Evolutionary conservation across 805 yeast species (phyloP).

Genomic region (Myxozyma udenii): DNA sequence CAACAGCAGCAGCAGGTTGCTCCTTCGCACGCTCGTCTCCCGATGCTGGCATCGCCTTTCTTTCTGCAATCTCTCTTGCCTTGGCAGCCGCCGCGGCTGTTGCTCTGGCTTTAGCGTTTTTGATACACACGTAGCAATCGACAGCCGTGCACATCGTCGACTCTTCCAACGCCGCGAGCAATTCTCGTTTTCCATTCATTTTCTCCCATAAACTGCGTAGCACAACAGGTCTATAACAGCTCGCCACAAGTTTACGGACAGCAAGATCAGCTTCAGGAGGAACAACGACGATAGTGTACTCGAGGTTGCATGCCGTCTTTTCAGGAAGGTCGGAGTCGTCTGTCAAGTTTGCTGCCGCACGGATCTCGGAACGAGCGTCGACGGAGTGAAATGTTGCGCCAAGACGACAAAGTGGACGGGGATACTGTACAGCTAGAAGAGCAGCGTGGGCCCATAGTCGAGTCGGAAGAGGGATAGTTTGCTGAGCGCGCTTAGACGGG

Average conservation of each 20-base stretch:
- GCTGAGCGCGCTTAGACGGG: constrained; percentile 1
- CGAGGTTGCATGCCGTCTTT: constrained; percentile 11
- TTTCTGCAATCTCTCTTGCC: not conserved
- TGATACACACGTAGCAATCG: not conserved
- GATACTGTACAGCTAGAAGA: constrained; percentile 13
- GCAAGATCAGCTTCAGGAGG: constrained; percentile 22
- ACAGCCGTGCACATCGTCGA: constrained; percentile 1
- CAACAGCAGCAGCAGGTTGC: not conserved
- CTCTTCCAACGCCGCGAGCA: constrained; percentile 26
- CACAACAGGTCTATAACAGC: constrained; percentile 29
- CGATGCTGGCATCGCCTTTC: not conserved
- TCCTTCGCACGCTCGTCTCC: not conserved
- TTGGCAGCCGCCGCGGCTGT: not conserved
- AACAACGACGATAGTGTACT: constrained; percentile 24
- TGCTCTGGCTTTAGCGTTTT: not conserved
- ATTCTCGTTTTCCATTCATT: constrained; percentile 21
- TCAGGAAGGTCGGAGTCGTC: not conserved
- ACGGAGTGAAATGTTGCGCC: constrained; percentile 12
- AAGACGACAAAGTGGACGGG: constrained; percentile 16
- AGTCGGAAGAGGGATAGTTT: constrained; percentile 22
- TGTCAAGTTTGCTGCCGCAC: not conserved
- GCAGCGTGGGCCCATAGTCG: constrained; percentile 27
- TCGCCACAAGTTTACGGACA: constrained; percentile 26
- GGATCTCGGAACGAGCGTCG: not conserved
- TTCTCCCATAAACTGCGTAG: constrained; percentile 27